These are phyloP conservation scores for Sporisorium graminicola DNA, from an alignment of 1,284 basidiomycete species.

Conservation along the genomic window DNA sequence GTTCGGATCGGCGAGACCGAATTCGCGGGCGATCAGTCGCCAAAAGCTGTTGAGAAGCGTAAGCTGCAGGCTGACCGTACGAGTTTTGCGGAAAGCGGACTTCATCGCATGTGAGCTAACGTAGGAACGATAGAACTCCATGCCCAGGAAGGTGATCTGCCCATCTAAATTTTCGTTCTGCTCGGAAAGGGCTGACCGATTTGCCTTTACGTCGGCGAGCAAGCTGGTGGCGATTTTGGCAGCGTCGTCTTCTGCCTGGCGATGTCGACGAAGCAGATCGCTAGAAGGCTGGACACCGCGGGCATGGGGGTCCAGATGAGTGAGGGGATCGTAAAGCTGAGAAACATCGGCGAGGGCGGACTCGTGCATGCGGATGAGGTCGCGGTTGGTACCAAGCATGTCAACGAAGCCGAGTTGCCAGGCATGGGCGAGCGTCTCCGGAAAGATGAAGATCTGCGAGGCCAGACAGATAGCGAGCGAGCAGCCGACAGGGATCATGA, in stretches of 20 bases:
- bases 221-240: constrained; percentile 14
- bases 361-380: constrained; percentile 28
- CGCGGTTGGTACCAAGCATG: constrained; percentile 25
- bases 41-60: constrained; percentile 42
- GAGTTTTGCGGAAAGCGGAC: constrained; percentile 31
- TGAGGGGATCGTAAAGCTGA: constrained; percentile 8
- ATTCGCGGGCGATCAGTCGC: constrained; percentile 30
- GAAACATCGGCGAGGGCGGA: constrained; percentile 24
- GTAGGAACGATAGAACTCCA: constrained; percentile 72
- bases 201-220: constrained; percentile 24
- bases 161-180: constrained; percentile 35
- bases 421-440: constrained; percentile 78
- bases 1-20: constrained; percentile 25
- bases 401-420: constrained; percentile 69
- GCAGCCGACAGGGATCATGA: constrained; percentile 52
- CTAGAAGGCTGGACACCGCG: constrained; percentile 10
- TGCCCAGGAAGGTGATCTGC: constrained; percentile 43
- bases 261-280: constrained; percentile 20
- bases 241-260: constrained; percentile 32
- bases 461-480: constrained; percentile 50
- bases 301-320: not conserved
- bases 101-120: constrained; percentile 70
- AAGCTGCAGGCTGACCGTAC: constrained; percentile 36
- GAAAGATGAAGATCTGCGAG: constrained; percentile 77
- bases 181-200: constrained; percentile 20